Conservation (phyloP, 805 yeast genomes). For the Crinitomyces ghanaensis region DNA sequence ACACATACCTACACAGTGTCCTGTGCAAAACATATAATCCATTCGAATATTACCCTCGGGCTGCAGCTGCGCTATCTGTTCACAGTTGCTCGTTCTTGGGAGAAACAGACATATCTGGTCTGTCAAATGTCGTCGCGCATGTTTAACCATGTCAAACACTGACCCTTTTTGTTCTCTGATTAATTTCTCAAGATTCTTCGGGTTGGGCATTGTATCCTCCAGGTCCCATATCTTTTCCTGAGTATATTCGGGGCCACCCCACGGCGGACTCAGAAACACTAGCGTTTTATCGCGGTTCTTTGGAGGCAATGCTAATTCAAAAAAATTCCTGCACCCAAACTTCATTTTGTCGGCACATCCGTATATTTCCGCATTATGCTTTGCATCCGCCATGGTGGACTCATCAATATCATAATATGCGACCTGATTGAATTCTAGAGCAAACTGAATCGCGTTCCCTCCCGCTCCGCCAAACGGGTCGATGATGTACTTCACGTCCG, state of each 20-base stretch:
- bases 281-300: constrained; percentile 31
- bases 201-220: too few species aligned
- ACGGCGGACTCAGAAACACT: constrained; percentile 69
- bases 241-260: constrained; percentile 69
- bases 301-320: constrained; percentile 16
- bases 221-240: constrained; percentile 12
- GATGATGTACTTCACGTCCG: constrained; percentile 25
- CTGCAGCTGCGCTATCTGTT: constrained; percentile 10
- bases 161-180: constrained; percentile 6
- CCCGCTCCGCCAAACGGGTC: constrained; percentile 86
- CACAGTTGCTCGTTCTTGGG: constrained; percentile 15
- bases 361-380: constrained; percentile 55
- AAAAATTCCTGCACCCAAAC: constrained; percentile 40
- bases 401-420: constrained; percentile 19
- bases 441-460: constrained; percentile 74
- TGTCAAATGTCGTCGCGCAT: constrained; percentile 7
- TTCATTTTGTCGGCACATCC: constrained; percentile 35
- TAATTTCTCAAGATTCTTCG: too few species aligned
- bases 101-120: constrained; percentile 14
- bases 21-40: constrained; percentile 12
- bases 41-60: constrained; percentile 5
- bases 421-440: constrained; percentile 14
- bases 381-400: constrained; percentile 17
- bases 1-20: constrained; percentile 12
- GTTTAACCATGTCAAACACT: constrained; percentile 8